Conservation (phyloP, 768 basidiomycete species). For the Termitomyces sp. region DNA sequence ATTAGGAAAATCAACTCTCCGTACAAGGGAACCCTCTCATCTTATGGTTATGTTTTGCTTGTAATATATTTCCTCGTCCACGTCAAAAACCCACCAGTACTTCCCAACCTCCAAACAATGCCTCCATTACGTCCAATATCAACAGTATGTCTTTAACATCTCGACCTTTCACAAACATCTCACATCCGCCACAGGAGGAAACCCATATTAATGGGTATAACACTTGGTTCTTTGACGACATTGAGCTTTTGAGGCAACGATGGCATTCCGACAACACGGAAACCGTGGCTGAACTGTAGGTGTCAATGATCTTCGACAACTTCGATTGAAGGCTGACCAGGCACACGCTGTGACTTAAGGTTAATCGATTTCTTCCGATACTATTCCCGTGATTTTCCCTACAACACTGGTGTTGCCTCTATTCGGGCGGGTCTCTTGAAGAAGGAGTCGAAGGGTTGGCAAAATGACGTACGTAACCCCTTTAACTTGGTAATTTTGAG, state of each 20-base stretch:
- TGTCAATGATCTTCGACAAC: conserved; percentile 10
- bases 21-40: conserved; percentile 93
- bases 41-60: conserved; percentile 96
- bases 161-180: conserved; percentile 4
- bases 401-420: conserved; percentile 88
- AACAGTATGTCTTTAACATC: conserved; percentile 40
- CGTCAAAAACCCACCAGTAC: conserved; percentile 94
- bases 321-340: background rate
- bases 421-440: conserved; percentile 86
- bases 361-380: conserved; percentile 98
- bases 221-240: conserved; percentile 98
- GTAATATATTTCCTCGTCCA: conserved; percentile 98
- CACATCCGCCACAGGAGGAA: conserved; percentile 53
- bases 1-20: conserved; percentile 96
- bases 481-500: background rate
- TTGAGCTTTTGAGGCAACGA: conserved; percentile 84
- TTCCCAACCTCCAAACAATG: conserved; percentile 95
- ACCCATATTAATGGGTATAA: conserved; percentile 79
- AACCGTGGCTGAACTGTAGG: conserved; percentile 88
- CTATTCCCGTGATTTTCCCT: conserved; percentile 90
- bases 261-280: conserved; percentile 96
- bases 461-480: conserved; percentile 69
- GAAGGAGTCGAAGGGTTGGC: conserved; percentile 94
- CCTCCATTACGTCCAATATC: conserved; percentile 86
- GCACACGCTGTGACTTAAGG: conserved; percentile 35